These are phyloP conservation scores for Tuber umbilicatum DNA, from an alignment of 495 filamentous ascomycete species.

Conservation along the genomic window DNA sequence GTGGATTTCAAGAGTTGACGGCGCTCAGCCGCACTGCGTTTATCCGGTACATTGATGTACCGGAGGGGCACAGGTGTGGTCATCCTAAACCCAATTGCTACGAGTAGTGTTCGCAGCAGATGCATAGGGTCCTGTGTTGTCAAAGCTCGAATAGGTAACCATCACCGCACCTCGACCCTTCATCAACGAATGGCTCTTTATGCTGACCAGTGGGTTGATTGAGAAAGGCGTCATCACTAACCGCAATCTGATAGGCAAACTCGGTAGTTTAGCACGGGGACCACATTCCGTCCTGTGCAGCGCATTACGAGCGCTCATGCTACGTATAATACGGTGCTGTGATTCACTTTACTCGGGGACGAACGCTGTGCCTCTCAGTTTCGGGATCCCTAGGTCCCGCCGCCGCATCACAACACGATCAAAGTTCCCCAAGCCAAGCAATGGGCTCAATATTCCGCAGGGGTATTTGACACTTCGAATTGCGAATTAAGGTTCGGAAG, in stretches of 20 bases:
- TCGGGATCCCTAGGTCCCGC: background rate
- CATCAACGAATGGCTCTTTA: background rate
- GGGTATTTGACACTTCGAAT: background rate
- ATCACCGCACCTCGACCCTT: background rate
- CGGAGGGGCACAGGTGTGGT: background rate
- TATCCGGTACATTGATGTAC: background rate
- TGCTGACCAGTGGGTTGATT: background rate
- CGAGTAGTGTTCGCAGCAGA: background rate
- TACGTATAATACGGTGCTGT: background rate
- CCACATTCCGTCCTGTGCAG: background rate
- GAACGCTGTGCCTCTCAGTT: background rate
- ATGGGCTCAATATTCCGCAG: background rate
- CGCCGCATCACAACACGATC: background rate
- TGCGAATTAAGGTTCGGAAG: background rate
- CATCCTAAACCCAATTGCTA: background rate
- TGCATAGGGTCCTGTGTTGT: background rate
- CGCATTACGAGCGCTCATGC: background rate
- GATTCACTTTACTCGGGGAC: background rate
- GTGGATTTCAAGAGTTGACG: background rate
- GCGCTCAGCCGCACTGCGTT: background rate
- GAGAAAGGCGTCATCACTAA: background rate
- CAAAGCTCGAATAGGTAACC: background rate
- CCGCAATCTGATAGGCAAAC: background rate
- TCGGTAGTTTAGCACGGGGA: background rate
- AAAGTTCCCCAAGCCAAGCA: background rate